Conservation (phyloP, 1,284 basidiomycete genomes). For the Melanopsichium pennsylvanicum region DNA sequence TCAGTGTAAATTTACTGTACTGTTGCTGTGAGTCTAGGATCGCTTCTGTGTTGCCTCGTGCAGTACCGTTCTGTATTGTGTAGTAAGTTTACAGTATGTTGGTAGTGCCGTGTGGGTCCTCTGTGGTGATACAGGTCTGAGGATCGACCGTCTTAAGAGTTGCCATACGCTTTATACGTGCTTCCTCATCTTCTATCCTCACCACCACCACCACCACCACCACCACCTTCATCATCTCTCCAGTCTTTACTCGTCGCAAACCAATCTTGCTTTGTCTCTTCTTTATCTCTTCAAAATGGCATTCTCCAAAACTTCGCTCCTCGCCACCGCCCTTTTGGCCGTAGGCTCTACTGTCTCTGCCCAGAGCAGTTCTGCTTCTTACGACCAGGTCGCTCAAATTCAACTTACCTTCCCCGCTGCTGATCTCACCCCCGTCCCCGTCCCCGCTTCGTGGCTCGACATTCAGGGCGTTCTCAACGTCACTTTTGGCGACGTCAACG, state of each 20-base stretch:
- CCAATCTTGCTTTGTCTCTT: neutral
- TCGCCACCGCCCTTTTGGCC: conserved; percentile 31
- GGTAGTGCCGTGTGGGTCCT: too few relatives aligned
- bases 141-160: too few relatives aligned
- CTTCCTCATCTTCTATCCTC: neutral
- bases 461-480: conserved; percentile 51
- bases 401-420: conserved; percentile 48
- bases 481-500: conserved; percentile 34
- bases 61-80: too few relatives aligned
- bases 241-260: conserved; percentile 1
- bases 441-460: conserved; percentile 42
- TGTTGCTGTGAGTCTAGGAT: too few relatives aligned
- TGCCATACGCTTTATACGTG: too few relatives aligned
- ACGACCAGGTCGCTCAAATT: conserved; percentile 41
- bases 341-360: conserved; percentile 34
- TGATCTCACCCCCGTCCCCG: conserved; percentile 29
- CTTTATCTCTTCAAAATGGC: conserved; percentile 16
- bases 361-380: conserved; percentile 37
- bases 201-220: conserved; percentile 1
- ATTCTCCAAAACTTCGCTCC: conserved; percentile 38
- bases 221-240: neutral
- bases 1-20: too few relatives aligned
- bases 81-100: too few relatives aligned
- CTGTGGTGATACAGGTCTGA: too few relatives aligned
- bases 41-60: too few relatives aligned